Base-by-base conservation (phyloP, 257 asterid species). In the Solanum paucissectum region DNA sequence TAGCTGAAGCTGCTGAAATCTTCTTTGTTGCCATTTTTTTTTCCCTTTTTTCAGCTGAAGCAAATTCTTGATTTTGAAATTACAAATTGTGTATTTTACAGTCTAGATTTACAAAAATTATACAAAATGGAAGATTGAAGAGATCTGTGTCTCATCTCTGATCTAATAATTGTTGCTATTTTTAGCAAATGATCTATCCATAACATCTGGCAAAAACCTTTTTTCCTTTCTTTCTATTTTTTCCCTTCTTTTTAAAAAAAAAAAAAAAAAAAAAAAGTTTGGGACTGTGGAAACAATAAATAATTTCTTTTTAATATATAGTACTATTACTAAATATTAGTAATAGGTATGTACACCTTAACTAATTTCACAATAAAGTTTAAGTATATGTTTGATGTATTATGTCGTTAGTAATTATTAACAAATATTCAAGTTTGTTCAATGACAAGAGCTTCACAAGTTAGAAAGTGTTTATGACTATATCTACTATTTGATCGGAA, bases 1-100 rank as follows among this genome's bases (percentile, higher is more conserved):
- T 92, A n/a, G 99, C 98, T n/a, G 98, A 96, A 86, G 99, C 98
- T 25, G 98, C 98, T 37, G 98, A 94, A 55, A 95, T 91, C 86
- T 87, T 95, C 79, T 95, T 91, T 32, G 90, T 89, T 32, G 86
- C 71, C 86, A 82, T 49, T 44, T 42, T 77, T 79, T 27, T 14
- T 42, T 36, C 2, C 2, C 32, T 27, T 7, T 7, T 37, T 38
- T 23, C 44, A 74, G 29, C 29, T 12, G 23, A 14, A 6, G 3
- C 29, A 76, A 40, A 44, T 42, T 79, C 84, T 79, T 46, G 85
- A 81, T 46, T 81, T 46, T 14, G 14, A 37, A 46, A 46, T 49
- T 82, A 49, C 10, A 29, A 82, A 32, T 21, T 49, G 0, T 82
- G 20, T 82, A 82, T 4, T 77, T 12, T 25, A 27, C 20, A 40